Percentiles rank a stretch among this genome's conserved stretches.
Evolutionary conservation across 2,329 filamentous ascomycete genomes (phyloP).

Genomic region (Didymella pomorum): DNA sequence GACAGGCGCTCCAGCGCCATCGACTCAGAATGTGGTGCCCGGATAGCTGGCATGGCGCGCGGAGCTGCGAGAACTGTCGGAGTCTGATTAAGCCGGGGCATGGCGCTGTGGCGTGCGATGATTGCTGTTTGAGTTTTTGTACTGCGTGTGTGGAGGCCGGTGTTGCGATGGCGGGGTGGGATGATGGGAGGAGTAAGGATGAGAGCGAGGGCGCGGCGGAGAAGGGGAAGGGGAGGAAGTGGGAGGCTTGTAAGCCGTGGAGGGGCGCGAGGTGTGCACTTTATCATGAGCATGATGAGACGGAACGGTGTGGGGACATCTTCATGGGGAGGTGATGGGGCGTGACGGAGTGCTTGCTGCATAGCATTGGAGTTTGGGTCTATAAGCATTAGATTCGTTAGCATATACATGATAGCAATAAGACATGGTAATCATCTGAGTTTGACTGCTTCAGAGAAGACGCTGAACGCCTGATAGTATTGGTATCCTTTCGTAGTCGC

Average conservation of each 20-base stretch:
- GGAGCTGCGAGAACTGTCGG: slow-evolving; percentile 50
- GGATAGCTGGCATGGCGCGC: slow-evolving; percentile 43
- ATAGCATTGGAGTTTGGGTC: slow-evolving; percentile 13
- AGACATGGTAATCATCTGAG: neutral
- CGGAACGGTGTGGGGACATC: slow-evolving; percentile 45
- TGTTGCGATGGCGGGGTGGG: slow-evolving; percentile 42
- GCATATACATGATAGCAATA: slow-evolving; percentile 1
- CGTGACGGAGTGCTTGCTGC: slow-evolving; percentile 1
- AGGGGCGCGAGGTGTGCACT: slow-evolving; percentile 45
- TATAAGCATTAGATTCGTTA: neutral
- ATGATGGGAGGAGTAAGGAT: slow-evolving; percentile 36
- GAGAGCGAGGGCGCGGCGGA: slow-evolving; percentile 30
- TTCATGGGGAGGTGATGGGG: slow-evolving; percentile 39
- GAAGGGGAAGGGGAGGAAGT: slow-evolving; percentile 38
- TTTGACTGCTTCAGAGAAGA: neutral
- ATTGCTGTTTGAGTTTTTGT: slow-evolving; percentile 55
- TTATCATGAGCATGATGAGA: slow-evolving; percentile 52
- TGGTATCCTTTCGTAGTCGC: slow-evolving; percentile 13
- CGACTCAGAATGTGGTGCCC: slow-evolving; percentile 52
- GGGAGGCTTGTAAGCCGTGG: slow-evolving; percentile 51
- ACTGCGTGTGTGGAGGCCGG: slow-evolving; percentile 48
- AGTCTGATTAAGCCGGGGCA: slow-evolving; percentile 50
- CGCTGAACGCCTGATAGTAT: slow-evolving; percentile 13
- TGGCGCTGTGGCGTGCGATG: slow-evolving; percentile 51
- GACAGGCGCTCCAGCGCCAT: slow-evolving; percentile 54